Evolutionary conservation across 164 flowering plant species (phyloP), one percentile per base, ranked within the genome.

Genomic region (Cinnamomum micranthum): DNA sequence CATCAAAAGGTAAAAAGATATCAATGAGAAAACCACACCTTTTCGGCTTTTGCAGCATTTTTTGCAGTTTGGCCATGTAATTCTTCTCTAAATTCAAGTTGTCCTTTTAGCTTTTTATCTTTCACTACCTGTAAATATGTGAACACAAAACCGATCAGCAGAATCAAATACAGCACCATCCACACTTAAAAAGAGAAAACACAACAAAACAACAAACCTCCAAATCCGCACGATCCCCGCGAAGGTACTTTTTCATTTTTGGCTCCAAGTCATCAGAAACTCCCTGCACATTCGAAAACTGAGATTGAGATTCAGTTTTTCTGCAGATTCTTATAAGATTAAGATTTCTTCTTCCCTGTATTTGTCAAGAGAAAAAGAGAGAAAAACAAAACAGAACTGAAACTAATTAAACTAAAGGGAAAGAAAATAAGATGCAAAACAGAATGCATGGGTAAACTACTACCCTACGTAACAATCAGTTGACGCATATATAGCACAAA

Each of bases 81-180:
- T 4, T 85, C 81, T 88, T 95, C 99, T 76, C 87, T 87, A 62
- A 77, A 82, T 31, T 90, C 86, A 78, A 95, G 94, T 78, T 89
- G 90, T 22, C 96, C 92, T 81, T 78, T 91, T 68, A 93, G 80
- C 71, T 95, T 95, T 74, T 92, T 93, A 83, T 95, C 98, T 83
- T 85, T 62, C 50, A 95, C 76, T 72, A 2, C 84, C 99, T 93
- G 88, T 31, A 75, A 50, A 78, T 20, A 73, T 50, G 17, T 2
- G 67, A 6, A 73, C 55, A 50, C 14, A 22, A 14, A 17, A 51
- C 22, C 2, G 58, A 76, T 25, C 23, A 60, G 20, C 62, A 68
- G 68, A 13, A 65, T 9, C 35, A 52, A 27, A 27, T 27, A 62
- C 28, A 35, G 20, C 9, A 35, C 9, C 19, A 25, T 59, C 15